Conservation (phyloP, 1,139 yeast genomes). For the Debaryomyces udenii region DNA sequence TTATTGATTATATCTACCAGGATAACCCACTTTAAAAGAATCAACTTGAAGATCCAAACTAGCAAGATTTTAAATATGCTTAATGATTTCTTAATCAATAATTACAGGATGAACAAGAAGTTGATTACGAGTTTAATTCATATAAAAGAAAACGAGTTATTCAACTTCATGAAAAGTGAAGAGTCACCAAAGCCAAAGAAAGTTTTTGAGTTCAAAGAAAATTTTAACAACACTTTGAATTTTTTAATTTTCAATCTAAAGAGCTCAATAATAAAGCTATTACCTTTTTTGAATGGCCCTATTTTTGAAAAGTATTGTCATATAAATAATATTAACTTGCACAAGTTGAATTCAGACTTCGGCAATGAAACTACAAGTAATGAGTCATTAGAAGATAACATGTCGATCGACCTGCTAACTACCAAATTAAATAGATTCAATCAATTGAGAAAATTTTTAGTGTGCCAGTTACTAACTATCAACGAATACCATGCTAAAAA, state of each 20-base stretch:
- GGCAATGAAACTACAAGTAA: slow-evolving; percentile 8
- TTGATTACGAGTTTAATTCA: slow-evolving; percentile 36
- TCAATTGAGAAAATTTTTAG: slow-evolving; percentile 39
- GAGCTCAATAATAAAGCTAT: slow-evolving; percentile 30
- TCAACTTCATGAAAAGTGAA: slow-evolving; percentile 21
- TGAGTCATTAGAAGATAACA: neutral
- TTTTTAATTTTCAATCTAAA: slow-evolving; percentile 34
- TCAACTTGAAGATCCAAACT: slow-evolving; percentile 28
- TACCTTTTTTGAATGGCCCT: slow-evolving; percentile 43
- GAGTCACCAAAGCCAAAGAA: slow-evolving; percentile 1
- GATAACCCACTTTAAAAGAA: slow-evolving; percentile 31
- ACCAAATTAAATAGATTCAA: slow-evolving; percentile 34
- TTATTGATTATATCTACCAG: slow-evolving; percentile 36
- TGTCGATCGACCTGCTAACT: slow-evolving; percentile 14
- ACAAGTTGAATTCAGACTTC: slow-evolving; percentile 18
- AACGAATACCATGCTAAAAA: slow-evolving; percentile 34
- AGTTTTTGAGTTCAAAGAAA: slow-evolving; percentile 9
- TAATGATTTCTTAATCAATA: slow-evolving; percentile 36
- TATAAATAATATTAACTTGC: slow-evolving; percentile 36
- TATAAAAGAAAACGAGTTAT: slow-evolving; percentile 37
- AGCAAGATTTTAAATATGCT: slow-evolving; percentile 27
- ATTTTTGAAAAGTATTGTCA: slow-evolving; percentile 45
- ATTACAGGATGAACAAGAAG: slow-evolving; percentile 42
- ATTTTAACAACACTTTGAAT: slow-evolving; percentile 24
- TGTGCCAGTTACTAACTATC: slow-evolving; percentile 44